Base-by-base conservation (phyloP, 73 alveolate genomes). In the Paraurostyla sp. region DNA sequence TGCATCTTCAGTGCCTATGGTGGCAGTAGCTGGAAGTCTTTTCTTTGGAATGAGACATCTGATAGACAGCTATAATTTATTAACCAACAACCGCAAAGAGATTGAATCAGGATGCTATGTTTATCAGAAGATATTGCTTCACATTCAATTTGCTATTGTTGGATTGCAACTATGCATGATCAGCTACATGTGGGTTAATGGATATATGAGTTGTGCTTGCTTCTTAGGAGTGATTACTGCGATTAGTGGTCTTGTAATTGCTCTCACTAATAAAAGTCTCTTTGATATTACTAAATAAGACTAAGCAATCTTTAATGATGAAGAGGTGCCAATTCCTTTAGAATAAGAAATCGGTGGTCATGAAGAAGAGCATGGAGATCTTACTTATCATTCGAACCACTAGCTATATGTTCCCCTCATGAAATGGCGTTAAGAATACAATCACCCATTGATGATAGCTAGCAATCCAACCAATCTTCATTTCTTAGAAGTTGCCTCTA, bases 1-100 rank as follows among this genome's bases (percentile, higher is more conserved):
- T 88, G 71, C 97, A 18, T 86, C 98, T 50, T 90, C 93, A 56
- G 96, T 96, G 36, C 99, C 99, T 0, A 59, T 97, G 52, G 92
- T 97, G 3, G 86, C 95, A 18, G 92, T 96, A 40, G 97, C 97
- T 0, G 99, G 99, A 45, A 75, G 96, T 0, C 88, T 93, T 46
- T 97, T 93, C 88, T 93, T 95, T 52, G 52, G 75, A 25, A 65
- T 96, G 71, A 96, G 97, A 89, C 98, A 96, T 89, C 46, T 82
- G 43, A 99, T 97, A 29, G 99, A 97, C 82, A 69, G 93, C 76
- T 82, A 93, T 65, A 96, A 97, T 85, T 76, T 97, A 52, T 86
- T 96, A 27, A 92, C 98, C 6, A 97, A 94, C 29, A 91, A 93
- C 80, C 71, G 96, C 3, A 84, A 90, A 60, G 99, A 96, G 73